Conservation (phyloP, 345 rosid species). For the Corymbia maculata region DNA sequence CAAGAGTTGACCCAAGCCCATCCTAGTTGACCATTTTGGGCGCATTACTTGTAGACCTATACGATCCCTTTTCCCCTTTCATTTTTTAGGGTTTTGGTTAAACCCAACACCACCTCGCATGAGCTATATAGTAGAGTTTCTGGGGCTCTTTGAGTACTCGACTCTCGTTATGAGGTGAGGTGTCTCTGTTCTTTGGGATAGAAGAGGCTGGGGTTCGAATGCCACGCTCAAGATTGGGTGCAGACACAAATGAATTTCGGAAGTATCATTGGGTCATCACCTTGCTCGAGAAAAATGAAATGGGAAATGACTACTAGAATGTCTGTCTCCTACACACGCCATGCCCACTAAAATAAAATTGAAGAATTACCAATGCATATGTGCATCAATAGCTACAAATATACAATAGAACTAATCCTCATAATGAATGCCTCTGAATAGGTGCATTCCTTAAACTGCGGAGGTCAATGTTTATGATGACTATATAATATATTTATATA, state of each 20-base stretch:
- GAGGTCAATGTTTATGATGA: neutral
- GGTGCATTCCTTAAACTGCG: neutral
- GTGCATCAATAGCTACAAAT: neutral
- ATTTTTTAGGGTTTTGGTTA: neutral
- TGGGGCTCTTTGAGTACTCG: neutral
- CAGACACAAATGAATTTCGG: neutral
- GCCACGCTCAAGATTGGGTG: neutral
- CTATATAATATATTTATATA: neutral
- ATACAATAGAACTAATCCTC: neutral
- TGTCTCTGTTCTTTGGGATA: neutral
- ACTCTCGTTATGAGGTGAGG: neutral
- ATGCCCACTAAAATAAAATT: neutral
- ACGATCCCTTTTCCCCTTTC: neutral
- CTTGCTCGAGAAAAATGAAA: neutral
- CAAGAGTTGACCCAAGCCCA: neutral
- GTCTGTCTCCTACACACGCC: neutral
- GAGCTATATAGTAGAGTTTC: neutral
- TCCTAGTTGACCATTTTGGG: neutral
- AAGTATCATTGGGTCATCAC: neutral
- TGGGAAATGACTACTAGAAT: too few relatives aligned
- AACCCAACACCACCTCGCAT: neutral
- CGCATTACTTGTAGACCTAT: neutral
- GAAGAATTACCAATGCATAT: neutral
- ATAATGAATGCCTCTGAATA: neutral
- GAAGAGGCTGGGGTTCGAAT: neutral